Evolutionary conservation across 805 yeast genomes (phyloP).

Genomic region (Myxozyma sirexii): DNA sequence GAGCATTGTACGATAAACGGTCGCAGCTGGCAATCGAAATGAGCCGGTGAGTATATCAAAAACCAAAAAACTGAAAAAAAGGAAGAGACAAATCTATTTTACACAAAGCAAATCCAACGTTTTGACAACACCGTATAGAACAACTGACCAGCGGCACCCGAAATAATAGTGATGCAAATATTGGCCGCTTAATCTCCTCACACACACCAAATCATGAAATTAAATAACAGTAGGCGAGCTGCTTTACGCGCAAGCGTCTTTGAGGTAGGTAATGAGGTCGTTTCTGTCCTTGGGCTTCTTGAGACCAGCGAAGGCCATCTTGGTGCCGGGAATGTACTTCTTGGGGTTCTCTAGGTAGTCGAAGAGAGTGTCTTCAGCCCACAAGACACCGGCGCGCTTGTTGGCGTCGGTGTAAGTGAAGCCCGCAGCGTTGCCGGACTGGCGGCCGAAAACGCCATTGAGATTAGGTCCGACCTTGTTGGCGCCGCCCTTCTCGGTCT

Average conservation of each 20-base stretch:
- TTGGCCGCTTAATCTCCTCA: neutral
- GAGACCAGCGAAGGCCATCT: constrained; percentile 99
- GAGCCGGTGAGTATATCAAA: neutral
- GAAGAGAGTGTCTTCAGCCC: constrained; percentile 86
- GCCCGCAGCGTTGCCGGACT: constrained; percentile 89
- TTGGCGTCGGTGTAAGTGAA: constrained; percentile 98
- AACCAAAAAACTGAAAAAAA: neutral
- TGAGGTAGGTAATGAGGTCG: constrained; percentile 79
- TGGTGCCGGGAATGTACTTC: constrained; percentile 99
- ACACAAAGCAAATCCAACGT: neutral
- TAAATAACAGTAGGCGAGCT: neutral
- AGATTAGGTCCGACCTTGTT: constrained; percentile 99
- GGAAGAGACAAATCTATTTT: neutral
- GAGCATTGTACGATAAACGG: neutral
- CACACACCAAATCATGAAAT: neutral
- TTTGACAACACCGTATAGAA: neutral
- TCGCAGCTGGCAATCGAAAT: neutral
- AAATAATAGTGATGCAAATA: neutral
- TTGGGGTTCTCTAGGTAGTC: constrained; percentile 99
- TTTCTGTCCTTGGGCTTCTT: constrained; percentile 99
- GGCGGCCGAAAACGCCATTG: constrained; percentile 91
- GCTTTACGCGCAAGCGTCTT: constrained; percentile 35
- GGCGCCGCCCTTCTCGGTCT: constrained; percentile 83
- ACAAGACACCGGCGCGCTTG: constrained; percentile 89
- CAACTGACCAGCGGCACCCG: neutral